Evolutionary conservation across 2,329 filamentous ascomycete species (phyloP), one percentile per base, ranked within the genome.

Genomic region (Chrysosphaeria jannelii): DNA sequence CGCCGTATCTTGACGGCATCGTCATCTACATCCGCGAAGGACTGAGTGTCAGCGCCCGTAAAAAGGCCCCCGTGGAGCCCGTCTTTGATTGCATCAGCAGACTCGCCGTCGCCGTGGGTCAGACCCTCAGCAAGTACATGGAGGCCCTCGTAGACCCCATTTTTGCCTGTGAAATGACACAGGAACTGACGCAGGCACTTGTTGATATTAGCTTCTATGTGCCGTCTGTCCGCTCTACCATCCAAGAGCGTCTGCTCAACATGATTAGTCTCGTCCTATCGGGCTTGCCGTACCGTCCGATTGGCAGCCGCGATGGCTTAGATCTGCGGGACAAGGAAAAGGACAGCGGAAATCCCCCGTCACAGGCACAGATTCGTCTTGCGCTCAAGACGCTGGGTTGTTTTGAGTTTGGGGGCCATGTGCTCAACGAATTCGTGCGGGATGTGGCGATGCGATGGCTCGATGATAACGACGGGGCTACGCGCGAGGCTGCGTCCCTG

Each of bases 141-240:
- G 79, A 91, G 39, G 74, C 79, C 8, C 50, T 97, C 14, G 57
- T 97, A 7, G 81, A 91, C 34, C 79, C 88, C 8, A 91, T 97
- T 28, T 97, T 97, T 43, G 79, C 76, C 10, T 97, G 85, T 39
- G 85, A 89, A 23, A 53, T 97, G 24, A 91, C 78, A 18, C 72
- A 81, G 27, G 85, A 88, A 33, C 57, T 97, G 13, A 91, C 81
- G 0, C 79, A 93, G 40, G 88, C 88, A 3, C 52, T 97, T 25
- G 79, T 93, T 12, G 88, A 97, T 38, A 91, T 97, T 74, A 85
- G 85, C 14, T 89, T 93, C 39, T 93, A 97, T 39, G 91, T 97
- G 22, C 85, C 81, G 1, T 78, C 88, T 0, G 76, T 91, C 27
- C 85, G 89, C 39, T 59, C 71, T 3, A 79, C 65, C 5, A 93